phyloP scores from a whole-genome alignment of 768 basidiomycete species.

The Rhodosporidiobolus odoratus region DNA sequence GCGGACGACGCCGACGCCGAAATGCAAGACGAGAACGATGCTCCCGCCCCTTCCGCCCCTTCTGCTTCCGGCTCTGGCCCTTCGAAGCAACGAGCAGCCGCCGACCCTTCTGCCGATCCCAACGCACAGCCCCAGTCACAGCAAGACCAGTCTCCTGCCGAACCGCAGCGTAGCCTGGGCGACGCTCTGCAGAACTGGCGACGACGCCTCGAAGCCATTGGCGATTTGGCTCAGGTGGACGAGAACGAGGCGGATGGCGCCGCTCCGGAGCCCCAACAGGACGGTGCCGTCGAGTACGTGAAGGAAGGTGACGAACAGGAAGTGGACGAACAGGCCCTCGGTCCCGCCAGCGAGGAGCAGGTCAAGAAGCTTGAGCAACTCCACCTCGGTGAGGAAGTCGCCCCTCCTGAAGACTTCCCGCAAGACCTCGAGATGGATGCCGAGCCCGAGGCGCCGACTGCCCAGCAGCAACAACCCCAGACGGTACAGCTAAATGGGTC shows the following conservation, averaged over 20 bases:
- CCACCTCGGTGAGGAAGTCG: conserved; percentile 65
- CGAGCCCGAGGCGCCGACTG: conserved; percentile 34
- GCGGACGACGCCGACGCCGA: conserved; percentile 7
- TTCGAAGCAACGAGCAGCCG: conserved; percentile 27
- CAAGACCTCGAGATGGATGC: conserved; percentile 54
- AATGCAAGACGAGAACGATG: conserved; percentile 14
- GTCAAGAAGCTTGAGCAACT: conserved; percentile 75
- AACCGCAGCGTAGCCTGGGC: conserved; percentile 62
- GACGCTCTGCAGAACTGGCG: conserved; percentile 76
- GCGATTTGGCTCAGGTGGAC: conserved; percentile 50
- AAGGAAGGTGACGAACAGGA: conserved; percentile 63
- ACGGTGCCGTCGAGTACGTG: conserved; percentile 63
- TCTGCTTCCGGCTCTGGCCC: conserved; percentile 25
- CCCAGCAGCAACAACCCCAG: conserved; percentile 21
- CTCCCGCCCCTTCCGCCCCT: conserved; percentile 12
- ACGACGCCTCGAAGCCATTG: conserved; percentile 76
- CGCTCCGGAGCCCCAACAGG: conserved; percentile 35
- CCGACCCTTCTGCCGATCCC: conserved; percentile 33
- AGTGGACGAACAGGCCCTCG: conserved; percentile 71
- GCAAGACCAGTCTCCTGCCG: conserved; percentile 13
- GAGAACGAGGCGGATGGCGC: conserved; percentile 49
- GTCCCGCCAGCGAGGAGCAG: conserved; percentile 77
- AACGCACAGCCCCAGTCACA: conserved; percentile 8
- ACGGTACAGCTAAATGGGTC: conserved; percentile 38
- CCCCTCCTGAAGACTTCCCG: conserved; percentile 71